phyloP scores from a whole-genome alignment of 2,329 filamentous ascomycete genomes.

The Tricladium varicosporioides region DNA sequence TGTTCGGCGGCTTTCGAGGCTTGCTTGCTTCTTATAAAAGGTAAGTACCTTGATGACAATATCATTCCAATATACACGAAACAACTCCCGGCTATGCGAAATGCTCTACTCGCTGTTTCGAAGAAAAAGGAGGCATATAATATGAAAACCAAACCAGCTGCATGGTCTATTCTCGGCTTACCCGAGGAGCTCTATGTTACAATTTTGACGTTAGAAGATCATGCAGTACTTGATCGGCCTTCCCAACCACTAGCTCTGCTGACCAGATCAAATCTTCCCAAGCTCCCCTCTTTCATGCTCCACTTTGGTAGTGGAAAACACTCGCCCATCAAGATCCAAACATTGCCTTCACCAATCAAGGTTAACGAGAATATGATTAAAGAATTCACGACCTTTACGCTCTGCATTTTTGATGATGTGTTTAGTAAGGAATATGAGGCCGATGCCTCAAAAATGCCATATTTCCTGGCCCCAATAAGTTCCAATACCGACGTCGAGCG shows the following conservation, averaged over 20 bases:
- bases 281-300: conserved; percentile 66
- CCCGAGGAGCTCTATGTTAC: conserved; percentile 60
- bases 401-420: conserved; percentile 75
- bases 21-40: conserved; percentile 66
- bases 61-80: conserved; percentile 73
- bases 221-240: conserved; percentile 53
- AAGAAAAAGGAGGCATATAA: conserved; percentile 72
- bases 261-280: conserved; percentile 63
- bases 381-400: conserved; percentile 67
- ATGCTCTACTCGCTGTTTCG: conserved; percentile 78
- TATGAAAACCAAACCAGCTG: conserved; percentile 74
- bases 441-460: conserved; percentile 65
- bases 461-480: conserved; percentile 71
- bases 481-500: conserved; percentile 5
- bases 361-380: conserved; percentile 45
- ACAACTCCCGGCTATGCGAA: conserved; percentile 76
- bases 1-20: conserved; percentile 85
- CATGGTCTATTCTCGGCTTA: conserved; percentile 59
- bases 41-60: conserved; percentile 68
- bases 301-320: conserved; percentile 65
- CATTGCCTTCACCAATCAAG: conserved; percentile 43
- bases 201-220: conserved; percentile 56
- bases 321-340: conserved; percentile 54
- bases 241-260: conserved; percentile 69
- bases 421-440: conserved; percentile 85